Evolutionary conservation across 2,329 filamentous ascomycete species (phyloP).

Genomic region (Phyllosticta citriasiana): DNA sequence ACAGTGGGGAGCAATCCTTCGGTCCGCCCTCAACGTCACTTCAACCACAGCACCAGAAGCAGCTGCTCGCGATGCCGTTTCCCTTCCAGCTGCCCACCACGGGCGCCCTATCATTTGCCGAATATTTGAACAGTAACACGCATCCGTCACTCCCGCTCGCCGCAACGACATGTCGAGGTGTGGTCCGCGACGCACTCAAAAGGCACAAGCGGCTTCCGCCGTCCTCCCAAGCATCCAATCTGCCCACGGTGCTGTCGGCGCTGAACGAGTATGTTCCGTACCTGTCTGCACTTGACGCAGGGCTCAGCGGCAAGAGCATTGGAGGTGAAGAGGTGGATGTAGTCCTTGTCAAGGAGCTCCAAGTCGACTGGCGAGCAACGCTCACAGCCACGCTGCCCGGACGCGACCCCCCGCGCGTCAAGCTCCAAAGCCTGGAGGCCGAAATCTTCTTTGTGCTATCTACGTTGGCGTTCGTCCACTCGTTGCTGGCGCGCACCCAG

Average conservation of each 20-base stretch:
- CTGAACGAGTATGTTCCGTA: conserved; percentile 76
- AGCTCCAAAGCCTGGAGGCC: conserved; percentile 64
- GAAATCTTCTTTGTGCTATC: conserved; percentile 74
- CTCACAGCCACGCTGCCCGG: conserved; percentile 51
- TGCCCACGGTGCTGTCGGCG: conserved; percentile 58
- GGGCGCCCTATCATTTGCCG: conserved; percentile 72
- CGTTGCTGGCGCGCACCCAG: conserved; percentile 59
- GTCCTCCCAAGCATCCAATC: conserved; percentile 57
- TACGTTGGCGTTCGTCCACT: conserved; percentile 65
- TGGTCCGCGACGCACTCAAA: conserved; percentile 76
- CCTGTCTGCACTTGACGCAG: conserved; percentile 65
- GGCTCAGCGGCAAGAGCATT: conserved; percentile 45
- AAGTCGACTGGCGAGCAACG: conserved; percentile 72
- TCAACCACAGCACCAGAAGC: conserved; percentile 11
- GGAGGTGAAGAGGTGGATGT: conserved; percentile 57
- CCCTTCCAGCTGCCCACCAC: conserved; percentile 84
- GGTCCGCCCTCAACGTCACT: background rate
- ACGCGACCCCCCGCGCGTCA: conserved; percentile 57
- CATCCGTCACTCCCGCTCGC: conserved; percentile 82
- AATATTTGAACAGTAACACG: conserved; percentile 65
- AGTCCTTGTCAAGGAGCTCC: conserved; percentile 56
- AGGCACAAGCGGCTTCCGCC: conserved; percentile 78
- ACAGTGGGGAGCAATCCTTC: conserved; percentile 1
- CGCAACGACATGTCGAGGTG: conserved; percentile 72
- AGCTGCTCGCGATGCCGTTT: conserved; percentile 61